phyloP scores from a whole-genome alignment of 768 basidiomycete species.

The Suillus subalutaceus region DNA sequence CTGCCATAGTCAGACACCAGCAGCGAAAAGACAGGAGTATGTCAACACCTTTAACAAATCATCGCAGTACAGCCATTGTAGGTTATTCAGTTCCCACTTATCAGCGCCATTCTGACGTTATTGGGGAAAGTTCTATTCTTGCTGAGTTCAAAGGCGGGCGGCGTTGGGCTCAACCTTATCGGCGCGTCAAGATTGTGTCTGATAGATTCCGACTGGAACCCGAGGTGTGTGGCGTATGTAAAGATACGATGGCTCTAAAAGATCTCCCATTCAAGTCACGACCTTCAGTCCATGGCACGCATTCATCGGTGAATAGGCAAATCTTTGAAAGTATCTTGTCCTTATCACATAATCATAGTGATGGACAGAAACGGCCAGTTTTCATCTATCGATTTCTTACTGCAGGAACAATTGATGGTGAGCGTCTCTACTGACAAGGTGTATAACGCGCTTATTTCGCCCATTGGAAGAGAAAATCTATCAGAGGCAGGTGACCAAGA shows the following conservation, averaged over 20 bases:
- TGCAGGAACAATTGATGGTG: conserved; percentile 88
- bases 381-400: conserved; percentile 89
- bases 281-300: conserved; percentile 96
- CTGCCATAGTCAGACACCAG: conserved; percentile 64
- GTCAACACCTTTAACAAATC: conserved; percentile 89
- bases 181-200: conserved; percentile 88
- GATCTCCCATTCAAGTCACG: conserved; percentile 57
- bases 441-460: conserved; percentile 8
- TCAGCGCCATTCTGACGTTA: conserved; percentile 2
- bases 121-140: conserved; percentile 75
- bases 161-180: conserved; percentile 90
- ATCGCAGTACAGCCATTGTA: conserved; percentile 72
- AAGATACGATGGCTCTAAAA: background rate
- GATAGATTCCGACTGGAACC: conserved; percentile 94
- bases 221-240: conserved; percentile 52
- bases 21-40: conserved; percentile 78
- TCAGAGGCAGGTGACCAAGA: conserved; percentile 93
- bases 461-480: conserved; percentile 76
- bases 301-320: conserved; percentile 73
- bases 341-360: conserved; percentile 47
- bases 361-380: conserved; percentile 92
- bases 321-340: conserved; percentile 12
- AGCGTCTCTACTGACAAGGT: conserved; percentile 16
- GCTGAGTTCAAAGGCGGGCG: conserved; percentile 93
- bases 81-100: conserved; percentile 8